Evolutionary conservation across 495 filamentous ascomycete genomes (phyloP), one percentile per base, ranked within the genome.

Genomic region (Aspergillus wentii): DNA sequence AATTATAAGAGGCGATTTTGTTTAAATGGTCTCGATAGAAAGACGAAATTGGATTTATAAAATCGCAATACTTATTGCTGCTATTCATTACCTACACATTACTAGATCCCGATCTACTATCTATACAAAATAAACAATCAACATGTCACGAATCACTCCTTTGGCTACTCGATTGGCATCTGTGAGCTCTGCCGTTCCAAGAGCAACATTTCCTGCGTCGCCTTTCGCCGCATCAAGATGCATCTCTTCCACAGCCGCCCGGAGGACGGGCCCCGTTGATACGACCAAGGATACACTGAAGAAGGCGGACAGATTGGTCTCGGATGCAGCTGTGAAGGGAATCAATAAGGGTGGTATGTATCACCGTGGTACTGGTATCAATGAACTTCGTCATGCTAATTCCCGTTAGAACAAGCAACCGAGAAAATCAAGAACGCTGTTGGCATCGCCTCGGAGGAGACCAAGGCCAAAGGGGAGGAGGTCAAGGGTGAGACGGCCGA

Each of bases 331-430:
- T 8, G 72, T 80, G 3, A 76, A 76, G 66, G 78, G 79, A 16
- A 80, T 83, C 42, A 68, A 83, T 54, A 73, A 60, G 25, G 72
- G 76, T 19, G 65, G 71, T 79, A 68, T 19, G 74, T 69, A 22
- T 10, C 13, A 7, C 4, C 23, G n/a, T n/a, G n/a, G n/a, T n/a
- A n/a, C n/a, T n/a, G n/a, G n/a, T n/a, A n/a, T n/a, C n/a, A n/a
- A n/a, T n/a, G n/a, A n/a, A n/a, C n/a, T n/a, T n/a, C n/a, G n/a
- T n/a, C n/a, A n/a, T n/a, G n/a, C n/a, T n/a, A n/a, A n/a, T n/a
- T n/a, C n/a, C n/a, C n/a, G n/a, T 30, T 17, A 80, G 76, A 77
- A 41, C 30, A 71, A 57, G 71, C 62, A 21, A 46, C 62, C 13
- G 19, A 56, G 8, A 63, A 62, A 30, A 34, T 69, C 33, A 72